A percentile compares a stretch with the other conserved stretches of the same genome.
Evolutionary conservation across 495 filamentous ascomycete genomes (phyloP).

Genomic region (Elasticomyces elasticus): DNA sequence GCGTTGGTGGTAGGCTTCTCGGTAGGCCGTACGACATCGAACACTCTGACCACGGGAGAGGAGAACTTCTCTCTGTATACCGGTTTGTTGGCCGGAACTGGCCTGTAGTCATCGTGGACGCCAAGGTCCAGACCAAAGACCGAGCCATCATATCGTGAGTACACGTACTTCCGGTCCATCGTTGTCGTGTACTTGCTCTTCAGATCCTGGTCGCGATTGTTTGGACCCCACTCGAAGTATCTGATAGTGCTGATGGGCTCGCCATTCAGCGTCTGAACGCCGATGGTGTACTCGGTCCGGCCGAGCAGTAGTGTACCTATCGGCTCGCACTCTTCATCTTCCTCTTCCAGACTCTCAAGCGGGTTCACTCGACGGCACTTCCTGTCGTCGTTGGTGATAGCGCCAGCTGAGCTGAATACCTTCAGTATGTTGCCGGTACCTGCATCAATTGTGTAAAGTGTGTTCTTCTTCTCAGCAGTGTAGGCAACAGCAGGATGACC

Average conservation of each 20-base stretch:
- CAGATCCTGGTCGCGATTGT: slow-evolving; percentile 82
- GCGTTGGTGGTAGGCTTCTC: slow-evolving; percentile 47
- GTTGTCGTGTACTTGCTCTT: slow-evolving; percentile 66
- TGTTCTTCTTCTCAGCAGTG: slow-evolving; percentile 71
- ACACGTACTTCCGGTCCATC: slow-evolving; percentile 82
- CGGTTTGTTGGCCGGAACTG: slow-evolving; percentile 30
- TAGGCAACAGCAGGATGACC: slow-evolving; percentile 60
- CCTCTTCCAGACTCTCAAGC: slow-evolving; percentile 48
- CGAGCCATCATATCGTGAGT: slow-evolving; percentile 76
- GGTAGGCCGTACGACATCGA: slow-evolving; percentile 71
- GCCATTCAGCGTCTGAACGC: slow-evolving; percentile 65
- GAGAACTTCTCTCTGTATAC: slow-evolving; percentile 58
- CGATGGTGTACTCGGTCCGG: slow-evolving; percentile 77
- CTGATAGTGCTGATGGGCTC: slow-evolving; percentile 79
- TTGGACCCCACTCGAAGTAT: slow-evolving; percentile 92
- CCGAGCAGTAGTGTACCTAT: slow-evolving; percentile 67
- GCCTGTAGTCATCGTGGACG: slow-evolving; percentile 34
- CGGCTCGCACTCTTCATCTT: slow-evolving; percentile 62
- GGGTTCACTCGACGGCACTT: slow-evolving; percentile 52
- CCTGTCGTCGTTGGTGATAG: slow-evolving; percentile 39
- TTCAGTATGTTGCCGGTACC: slow-evolving; percentile 64
- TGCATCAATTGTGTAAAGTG: slow-evolving; percentile 74
- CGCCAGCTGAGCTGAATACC: slow-evolving; percentile 50
- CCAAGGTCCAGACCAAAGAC: slow-evolving; percentile 68
- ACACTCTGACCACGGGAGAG: slow-evolving; percentile 80